Evolutionary conservation across 371 early-diverging fungal genomes (phyloP).

Genomic region (Mucor lusitanicus): DNA sequence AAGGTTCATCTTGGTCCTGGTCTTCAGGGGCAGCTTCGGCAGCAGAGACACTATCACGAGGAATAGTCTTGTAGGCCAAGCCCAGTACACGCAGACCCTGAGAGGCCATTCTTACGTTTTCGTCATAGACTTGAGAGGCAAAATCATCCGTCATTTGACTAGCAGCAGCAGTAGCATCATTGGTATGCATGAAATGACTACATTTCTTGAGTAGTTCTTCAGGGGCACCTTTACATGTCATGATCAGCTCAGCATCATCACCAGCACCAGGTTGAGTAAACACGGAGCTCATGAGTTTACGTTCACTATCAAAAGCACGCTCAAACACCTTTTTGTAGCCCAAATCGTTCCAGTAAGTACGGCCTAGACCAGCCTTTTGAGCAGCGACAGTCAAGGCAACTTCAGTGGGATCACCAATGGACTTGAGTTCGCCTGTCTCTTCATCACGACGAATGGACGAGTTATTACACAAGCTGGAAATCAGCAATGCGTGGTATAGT

Average conservation of each 20-base stretch:
- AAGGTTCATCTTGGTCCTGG: not conserved
- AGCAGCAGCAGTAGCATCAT: slow-evolving; percentile 11
- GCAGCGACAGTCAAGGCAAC: slow-evolving; percentile 66
- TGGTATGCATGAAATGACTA: slow-evolving; percentile 43
- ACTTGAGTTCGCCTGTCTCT: slow-evolving; percentile 64
- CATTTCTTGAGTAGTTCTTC: slow-evolving; percentile 81
- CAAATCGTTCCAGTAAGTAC: slow-evolving; percentile 27
- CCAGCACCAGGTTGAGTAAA: slow-evolving; percentile 28
- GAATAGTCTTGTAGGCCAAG: slow-evolving; percentile 49
- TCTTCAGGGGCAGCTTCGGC: not conserved
- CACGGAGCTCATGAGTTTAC: slow-evolving; percentile 88
- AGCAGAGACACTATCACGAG: slow-evolving; percentile 7
- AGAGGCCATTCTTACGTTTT: slow-evolving; percentile 79
- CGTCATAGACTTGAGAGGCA: slow-evolving; percentile 67
- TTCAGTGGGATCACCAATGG: slow-evolving; percentile 87
- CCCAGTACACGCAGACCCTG: slow-evolving; percentile 73
- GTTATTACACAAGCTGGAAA: slow-evolving; percentile 70
- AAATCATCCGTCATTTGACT: slow-evolving; percentile 64
- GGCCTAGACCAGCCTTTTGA: slow-evolving; percentile 52
- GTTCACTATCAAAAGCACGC: slow-evolving; percentile 79
- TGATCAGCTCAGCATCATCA: slow-evolving; percentile 20
- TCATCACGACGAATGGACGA: slow-evolving; percentile 60
- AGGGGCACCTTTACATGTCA: slow-evolving; percentile 90
- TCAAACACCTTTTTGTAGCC: slow-evolving; percentile 48
- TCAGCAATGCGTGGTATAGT: slow-evolving; percentile 37